A percentile compares a stretch with the other conserved stretches of the same genome.
Evolutionary conservation across 352 stramenopile genomes (phyloP).

Genomic region (Pythium volutum): DNA sequence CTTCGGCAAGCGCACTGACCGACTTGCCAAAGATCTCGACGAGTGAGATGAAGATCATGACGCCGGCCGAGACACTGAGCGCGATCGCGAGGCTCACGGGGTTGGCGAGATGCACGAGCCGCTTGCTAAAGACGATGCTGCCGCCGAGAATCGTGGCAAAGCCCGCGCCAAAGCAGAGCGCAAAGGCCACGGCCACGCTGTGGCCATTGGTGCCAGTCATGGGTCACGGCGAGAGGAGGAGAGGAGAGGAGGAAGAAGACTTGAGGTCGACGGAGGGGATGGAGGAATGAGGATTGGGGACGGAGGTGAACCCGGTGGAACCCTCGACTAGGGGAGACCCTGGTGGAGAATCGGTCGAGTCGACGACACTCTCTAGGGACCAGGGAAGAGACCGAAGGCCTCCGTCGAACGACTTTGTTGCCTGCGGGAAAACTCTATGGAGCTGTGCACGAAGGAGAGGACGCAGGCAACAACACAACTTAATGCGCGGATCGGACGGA

Average conservation of each 20-base stretch:
- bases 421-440: too few relatives aligned
- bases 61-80: slow-evolving; percentile 62
- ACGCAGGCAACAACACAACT: too few relatives aligned
- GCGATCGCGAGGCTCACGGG: slow-evolving; percentile 73
- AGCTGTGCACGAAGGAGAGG: too few relatives aligned
- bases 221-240: too few relatives aligned
- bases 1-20: slow-evolving; percentile 32
- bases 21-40: slow-evolving; percentile 53
- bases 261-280: background rate
- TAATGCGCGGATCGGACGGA: too few relatives aligned
- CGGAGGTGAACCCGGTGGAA: background rate
- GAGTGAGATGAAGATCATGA: slow-evolving; percentile 85
- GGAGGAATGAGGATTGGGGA: background rate
- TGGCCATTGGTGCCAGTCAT: slow-evolving; percentile 1
- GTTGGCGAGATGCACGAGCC: slow-evolving; percentile 42
- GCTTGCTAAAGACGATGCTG: slow-evolving; percentile 41
- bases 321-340: too few relatives aligned
- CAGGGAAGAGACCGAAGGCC: too few relatives aligned
- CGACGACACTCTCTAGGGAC: too few relatives aligned
- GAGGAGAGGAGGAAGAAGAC: background rate
- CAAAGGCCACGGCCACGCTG: slow-evolving; percentile 32
- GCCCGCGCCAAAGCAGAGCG: slow-evolving; percentile 35
- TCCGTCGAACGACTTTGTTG: too few relatives aligned
- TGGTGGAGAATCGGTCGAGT: background rate
- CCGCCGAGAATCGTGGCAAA: slow-evolving; percentile 47